Conservation (phyloP, 139 green algal genomes). For the Chlorella vulgaris region DNA sequence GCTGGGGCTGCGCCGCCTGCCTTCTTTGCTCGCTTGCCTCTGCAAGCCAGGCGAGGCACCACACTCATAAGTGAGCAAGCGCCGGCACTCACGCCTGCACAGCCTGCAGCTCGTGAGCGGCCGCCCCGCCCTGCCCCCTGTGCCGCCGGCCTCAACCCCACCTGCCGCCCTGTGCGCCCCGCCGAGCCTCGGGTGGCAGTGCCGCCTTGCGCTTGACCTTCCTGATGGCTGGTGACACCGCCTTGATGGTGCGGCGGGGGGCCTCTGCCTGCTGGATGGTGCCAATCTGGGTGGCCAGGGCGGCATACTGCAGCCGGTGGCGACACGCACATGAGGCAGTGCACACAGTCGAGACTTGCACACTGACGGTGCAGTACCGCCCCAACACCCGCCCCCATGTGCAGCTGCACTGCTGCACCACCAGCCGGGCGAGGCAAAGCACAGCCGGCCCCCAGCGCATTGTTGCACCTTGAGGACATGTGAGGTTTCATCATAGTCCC, state of each 20-base stretch:
- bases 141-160: not conserved
- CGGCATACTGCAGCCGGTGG: slow-evolving; percentile 49
- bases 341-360: not conserved
- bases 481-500: slow-evolving; percentile 76
- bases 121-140: too few species aligned
- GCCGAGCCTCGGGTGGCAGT: slow-evolving; percentile 27
- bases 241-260: slow-evolving; percentile 45
- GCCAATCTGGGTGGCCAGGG: slow-evolving; percentile 56
- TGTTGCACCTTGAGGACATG: slow-evolving; percentile 65
- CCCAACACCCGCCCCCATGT: too few species aligned
- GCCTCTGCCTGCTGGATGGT: slow-evolving; percentile 51
- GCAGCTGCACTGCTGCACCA: too few species aligned
- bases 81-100: too few species aligned
- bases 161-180: slow-evolving; percentile 19
- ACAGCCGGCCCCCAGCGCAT: too few species aligned
- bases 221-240: slow-evolving; percentile 30
- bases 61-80: not conserved
- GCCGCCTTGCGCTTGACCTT: slow-evolving; percentile 44
- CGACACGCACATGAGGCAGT: not conserved
- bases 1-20: not conserved
- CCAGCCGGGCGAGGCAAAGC: too few species aligned
- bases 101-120: too few species aligned
- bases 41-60: not conserved
- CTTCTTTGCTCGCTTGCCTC: slow-evolving; percentile 43
- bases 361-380: not conserved